A percentile compares a stretch with the other conserved stretches of the same genome.
phyloP scores from a whole-genome alignment of 306 rosid genomes.

The Clitoria ternatea region DNA sequence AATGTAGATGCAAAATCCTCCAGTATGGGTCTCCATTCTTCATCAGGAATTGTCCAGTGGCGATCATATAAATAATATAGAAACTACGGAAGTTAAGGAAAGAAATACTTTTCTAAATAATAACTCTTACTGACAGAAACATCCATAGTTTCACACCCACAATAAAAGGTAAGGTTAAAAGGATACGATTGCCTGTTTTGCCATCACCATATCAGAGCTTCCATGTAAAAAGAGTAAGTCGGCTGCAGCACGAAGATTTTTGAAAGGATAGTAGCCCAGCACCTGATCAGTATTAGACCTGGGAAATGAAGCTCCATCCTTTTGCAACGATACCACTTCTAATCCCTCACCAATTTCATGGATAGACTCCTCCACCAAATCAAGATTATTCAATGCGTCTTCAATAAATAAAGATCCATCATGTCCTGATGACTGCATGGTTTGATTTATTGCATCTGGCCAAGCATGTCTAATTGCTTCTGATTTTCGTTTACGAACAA shows the following conservation, averaged over 20 bases:
- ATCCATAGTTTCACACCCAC: neutral
- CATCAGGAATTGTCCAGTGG: constrained; percentile 84
- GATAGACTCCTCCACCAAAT: constrained; percentile 48
- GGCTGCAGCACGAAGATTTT: constrained; percentile 70
- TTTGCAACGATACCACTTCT: constrained; percentile 59
- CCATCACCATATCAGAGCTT: constrained; percentile 77
- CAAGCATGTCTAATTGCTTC: constrained; percentile 80
- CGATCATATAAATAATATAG: constrained; percentile 92
- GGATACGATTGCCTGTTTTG: constrained; percentile 99
- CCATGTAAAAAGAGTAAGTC: constrained; percentile 82
- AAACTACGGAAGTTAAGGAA: constrained; percentile 70
- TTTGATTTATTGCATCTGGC: constrained; percentile 77
- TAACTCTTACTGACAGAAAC: constrained; percentile 10
- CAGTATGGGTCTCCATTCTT: constrained; percentile 68
- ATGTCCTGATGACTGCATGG: constrained; percentile 53
- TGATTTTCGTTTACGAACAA: constrained; percentile 64
- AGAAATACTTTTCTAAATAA: neutral
- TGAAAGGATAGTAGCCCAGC: constrained; percentile 78
- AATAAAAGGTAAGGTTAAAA: constrained; percentile 22
- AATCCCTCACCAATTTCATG: constrained; percentile 49
- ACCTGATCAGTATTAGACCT: constrained; percentile 52
- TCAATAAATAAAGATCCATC: constrained; percentile 84
- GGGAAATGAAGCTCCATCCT: constrained; percentile 46
- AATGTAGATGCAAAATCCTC: constrained; percentile 88
- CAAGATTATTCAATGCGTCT: constrained; percentile 83